Evolutionary conservation across 805 yeast species (phyloP).

Genomic region (Ogataea paraovalis): DNA sequence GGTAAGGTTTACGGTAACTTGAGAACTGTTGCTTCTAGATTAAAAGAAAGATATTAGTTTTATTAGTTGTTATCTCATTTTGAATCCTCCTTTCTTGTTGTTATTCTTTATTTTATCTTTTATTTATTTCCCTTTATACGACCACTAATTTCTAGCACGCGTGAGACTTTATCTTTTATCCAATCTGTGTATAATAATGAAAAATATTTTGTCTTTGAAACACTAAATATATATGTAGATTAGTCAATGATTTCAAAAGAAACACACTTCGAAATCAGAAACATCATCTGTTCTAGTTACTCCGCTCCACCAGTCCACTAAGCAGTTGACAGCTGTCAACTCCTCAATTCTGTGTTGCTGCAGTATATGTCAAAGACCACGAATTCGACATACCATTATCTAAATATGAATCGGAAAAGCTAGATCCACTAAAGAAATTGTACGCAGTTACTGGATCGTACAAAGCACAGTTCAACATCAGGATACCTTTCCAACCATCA

Average conservation of each 20-base stretch:
- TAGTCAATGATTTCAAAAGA: too few species aligned
- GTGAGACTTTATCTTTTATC: not conserved
- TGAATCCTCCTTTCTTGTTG: not conserved
- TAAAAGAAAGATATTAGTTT: slow-evolving; percentile 93
- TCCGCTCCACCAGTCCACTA: too few species aligned
- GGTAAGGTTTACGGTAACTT: slow-evolving; percentile 97
- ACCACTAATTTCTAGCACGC: not conserved
- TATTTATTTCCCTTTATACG: not conserved
- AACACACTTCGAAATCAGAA: too few species aligned
- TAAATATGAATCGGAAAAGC: slow-evolving; percentile 51
- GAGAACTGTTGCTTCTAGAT: slow-evolving; percentile 93
- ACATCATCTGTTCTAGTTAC: too few species aligned
- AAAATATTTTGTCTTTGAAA: not conserved
- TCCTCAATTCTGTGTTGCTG: slow-evolving; percentile 33
- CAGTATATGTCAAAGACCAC: slow-evolving; percentile 79
- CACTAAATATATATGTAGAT: not conserved
- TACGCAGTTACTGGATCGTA: slow-evolving; percentile 64
- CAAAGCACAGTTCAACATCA: slow-evolving; percentile 72
- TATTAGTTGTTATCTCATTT: too few species aligned
- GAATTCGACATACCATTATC: slow-evolving; percentile 87
- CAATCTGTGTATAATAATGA: not conserved
- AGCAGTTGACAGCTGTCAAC: too few species aligned
- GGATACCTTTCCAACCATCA: slow-evolving; percentile 73
- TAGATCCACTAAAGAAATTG: slow-evolving; percentile 52
- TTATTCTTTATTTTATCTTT: not conserved